phyloP scores from a whole-genome alignment of 352 stramenopile species.

The Albugo candida region DNA sequence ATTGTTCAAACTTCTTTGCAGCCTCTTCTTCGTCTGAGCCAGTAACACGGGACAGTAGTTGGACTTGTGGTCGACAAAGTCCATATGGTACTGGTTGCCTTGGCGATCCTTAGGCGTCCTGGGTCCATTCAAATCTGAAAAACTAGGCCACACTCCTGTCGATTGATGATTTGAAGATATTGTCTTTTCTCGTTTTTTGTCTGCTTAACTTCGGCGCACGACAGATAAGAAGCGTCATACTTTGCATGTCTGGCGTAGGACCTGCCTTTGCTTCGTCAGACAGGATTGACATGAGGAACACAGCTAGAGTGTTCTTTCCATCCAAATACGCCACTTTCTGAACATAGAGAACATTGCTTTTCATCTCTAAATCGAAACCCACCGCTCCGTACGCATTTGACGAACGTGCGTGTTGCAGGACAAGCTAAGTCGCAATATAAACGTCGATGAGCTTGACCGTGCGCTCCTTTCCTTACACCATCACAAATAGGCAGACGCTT shows the following conservation, averaged over 20 bases:
- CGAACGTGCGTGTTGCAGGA: background rate
- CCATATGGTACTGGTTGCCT: too few species aligned
- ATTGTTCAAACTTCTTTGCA: too few species aligned
- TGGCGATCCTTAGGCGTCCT: too few species aligned
- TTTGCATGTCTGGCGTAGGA: background rate
- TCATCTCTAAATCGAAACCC: background rate
- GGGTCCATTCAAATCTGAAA: too few species aligned
- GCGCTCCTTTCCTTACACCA: background rate
- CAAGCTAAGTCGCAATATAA: background rate
- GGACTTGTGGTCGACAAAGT: too few species aligned
- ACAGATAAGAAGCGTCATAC: too few species aligned
- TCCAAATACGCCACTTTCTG: background rate
- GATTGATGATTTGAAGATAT: too few species aligned
- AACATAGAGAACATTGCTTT: background rate
- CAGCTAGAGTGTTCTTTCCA: background rate
- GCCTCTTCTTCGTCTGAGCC: too few species aligned
- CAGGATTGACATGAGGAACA: background rate
- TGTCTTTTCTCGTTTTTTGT: too few species aligned
- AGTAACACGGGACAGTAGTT: too few species aligned
- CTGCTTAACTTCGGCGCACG: too few species aligned
- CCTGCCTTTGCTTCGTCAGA: background rate
- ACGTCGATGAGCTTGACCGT: background rate
- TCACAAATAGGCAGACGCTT: background rate
- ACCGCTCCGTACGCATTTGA: background rate
- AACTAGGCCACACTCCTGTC: too few species aligned